Percentiles rank a stretch among this genome's conserved stretches.
Conservation (phyloP, 495 filamentous ascomycete genomes). For the Apiosordaria backusii region DNA sequence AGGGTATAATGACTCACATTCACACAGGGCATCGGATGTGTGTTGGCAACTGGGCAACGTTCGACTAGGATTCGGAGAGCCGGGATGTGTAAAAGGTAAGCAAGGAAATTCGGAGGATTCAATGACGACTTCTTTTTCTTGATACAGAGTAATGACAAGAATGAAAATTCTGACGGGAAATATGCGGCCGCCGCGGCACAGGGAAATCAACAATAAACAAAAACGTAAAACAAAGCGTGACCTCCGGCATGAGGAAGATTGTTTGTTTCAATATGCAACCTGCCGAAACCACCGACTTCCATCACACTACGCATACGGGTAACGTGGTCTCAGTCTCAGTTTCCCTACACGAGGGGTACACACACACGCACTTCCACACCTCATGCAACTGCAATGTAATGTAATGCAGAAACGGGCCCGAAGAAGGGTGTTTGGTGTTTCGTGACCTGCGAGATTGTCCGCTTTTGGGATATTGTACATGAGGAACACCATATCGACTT, state of each 20-base stretch:
- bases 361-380: not conserved
- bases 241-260: not conserved
- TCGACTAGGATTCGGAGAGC: not conserved
- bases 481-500: too few relatives aligned
- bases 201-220: not conserved
- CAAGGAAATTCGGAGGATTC: slow-evolving; percentile 7
- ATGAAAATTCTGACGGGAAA: not conserved
- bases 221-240: not conserved
- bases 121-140: not conserved
- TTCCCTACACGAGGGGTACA: not conserved
- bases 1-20: not conserved
- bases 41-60: not conserved
- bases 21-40: not conserved
- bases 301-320: not conserved
- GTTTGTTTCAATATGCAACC: not conserved
- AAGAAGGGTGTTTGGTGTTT: not conserved
- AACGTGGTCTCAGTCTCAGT: not conserved
- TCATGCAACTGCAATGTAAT: not conserved
- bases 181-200: not conserved
- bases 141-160: not conserved
- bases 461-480: not conserved
- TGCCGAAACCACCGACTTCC: not conserved
- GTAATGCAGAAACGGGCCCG: not conserved
- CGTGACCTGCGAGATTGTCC: not conserved
- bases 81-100: not conserved